Evolutionary conservation across 2,329 filamentous ascomycete genomes (phyloP), one percentile per base, ranked within the genome.

Genomic region (Sporothrix humicola): DNA sequence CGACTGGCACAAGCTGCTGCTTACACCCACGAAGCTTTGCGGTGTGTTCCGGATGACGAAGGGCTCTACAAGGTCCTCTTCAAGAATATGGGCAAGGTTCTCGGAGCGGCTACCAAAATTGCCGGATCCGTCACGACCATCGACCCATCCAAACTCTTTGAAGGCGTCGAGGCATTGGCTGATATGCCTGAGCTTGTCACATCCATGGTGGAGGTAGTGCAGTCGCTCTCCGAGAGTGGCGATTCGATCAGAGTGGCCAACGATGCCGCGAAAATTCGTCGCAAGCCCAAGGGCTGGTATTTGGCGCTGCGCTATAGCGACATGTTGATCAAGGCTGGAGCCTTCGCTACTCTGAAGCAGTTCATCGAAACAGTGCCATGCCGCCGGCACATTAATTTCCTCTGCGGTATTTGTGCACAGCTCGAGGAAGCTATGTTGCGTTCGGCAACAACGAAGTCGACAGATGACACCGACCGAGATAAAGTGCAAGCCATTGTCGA

Each of bases 1-100:
- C 66, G 66, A 9, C 50, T 69, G 1, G 50, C 50, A 5, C 66
- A 69, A 13, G 66, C 50, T 6, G 48, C 48, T 7, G 20, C 17
- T 13, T 69, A 69, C n/a, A 48, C 66, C 20, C n/a, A 56, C 48
- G 48, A 69, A 26, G 66, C 66, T 1, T 17, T 69, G 44, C 66
- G 23, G 3, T 8, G 66, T 17, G 20, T 69, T 48, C 46, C 48
- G 7, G 26, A 56, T 48, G n/a, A 50, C 66, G 66, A 69, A 1
- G 23, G 48, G 6, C 66, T 46, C 3, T 20, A 31, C 48, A 69
- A 69, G 15, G 44, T 31, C 20, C 66, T 69, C 42, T 13, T 54
- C 7, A 26, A 7, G 8, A 52, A 37, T 10, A 15, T 46, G 23
- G 48, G 52, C 20, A 12, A 10, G 3, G 6, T 56, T 3, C n/a